phyloP scores from a whole-genome alignment of 805 yeast species.

The Candida palmyrensis region DNA sequence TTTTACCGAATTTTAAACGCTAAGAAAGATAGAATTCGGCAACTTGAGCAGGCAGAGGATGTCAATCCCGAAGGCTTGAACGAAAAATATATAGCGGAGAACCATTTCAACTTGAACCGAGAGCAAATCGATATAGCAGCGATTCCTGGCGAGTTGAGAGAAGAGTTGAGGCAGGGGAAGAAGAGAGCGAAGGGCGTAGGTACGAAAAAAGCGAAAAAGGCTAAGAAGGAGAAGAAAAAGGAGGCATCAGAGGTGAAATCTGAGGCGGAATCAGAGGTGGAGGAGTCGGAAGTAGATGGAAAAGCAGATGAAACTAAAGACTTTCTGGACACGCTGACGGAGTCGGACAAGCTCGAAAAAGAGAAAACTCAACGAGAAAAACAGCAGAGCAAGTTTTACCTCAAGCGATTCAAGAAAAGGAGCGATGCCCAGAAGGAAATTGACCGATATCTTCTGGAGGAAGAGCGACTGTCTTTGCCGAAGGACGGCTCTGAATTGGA shows the following conservation, averaged over 20 bases:
- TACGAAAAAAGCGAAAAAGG: conserved; percentile 7
- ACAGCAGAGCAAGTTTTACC: conserved; percentile 3
- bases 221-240: conserved; percentile 9
- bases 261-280: conserved; percentile 7
- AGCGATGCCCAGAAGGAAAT: conserved; percentile 2
- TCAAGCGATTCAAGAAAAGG: conserved; percentile 6
- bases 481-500: no score
- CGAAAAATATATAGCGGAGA: conserved; percentile 9
- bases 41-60: conserved; percentile 10
- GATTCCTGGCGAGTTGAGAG: conserved; percentile 16
- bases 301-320: conserved; percentile 9
- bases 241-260: conserved; percentile 11
- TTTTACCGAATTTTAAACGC: conserved; percentile 22
- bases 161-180: conserved; percentile 10
- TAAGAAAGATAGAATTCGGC: conserved; percentile 26
- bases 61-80: conserved; percentile 12
- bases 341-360: conserved; percentile 7
- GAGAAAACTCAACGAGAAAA: conserved; percentile 3
- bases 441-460: no score
- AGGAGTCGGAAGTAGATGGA: conserved; percentile 8
- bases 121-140: conserved; percentile 11
- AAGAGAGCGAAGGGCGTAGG: conserved; percentile 6
- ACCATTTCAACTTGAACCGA: conserved; percentile 12
- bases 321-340: conserved; percentile 8
- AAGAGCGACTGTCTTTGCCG: no score